These are phyloP conservation scores for Stephania yunnanensis DNA, from an alignment of 164 flowering plant genomes.

Conservation along the genomic window DNA sequence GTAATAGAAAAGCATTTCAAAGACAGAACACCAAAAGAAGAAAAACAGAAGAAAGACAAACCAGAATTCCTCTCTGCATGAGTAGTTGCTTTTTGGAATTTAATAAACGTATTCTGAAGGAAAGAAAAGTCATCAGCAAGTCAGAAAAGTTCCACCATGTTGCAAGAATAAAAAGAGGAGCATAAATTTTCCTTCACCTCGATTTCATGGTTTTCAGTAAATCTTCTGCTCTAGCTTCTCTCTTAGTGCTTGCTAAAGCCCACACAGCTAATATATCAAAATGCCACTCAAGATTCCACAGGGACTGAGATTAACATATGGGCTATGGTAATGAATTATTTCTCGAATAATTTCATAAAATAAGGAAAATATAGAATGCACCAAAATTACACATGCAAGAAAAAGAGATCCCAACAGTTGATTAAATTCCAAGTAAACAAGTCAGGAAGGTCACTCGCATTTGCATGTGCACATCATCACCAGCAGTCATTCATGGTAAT, in stretches of 20 bases:
- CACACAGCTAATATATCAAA: conserved; percentile 72
- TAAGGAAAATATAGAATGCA: not conserved
- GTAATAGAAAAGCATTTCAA: not conserved
- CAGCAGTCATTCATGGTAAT: not conserved
- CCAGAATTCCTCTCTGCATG: conserved; percentile 63
- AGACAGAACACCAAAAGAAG: not conserved
- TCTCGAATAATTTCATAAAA: not conserved
- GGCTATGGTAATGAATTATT: not conserved
- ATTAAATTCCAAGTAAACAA: not conserved
- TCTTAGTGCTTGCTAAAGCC: conserved; percentile 57
- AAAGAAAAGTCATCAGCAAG: not conserved
- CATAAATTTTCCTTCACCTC: conserved; percentile 32
- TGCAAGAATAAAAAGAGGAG: not conserved
- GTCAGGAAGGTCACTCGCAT: not conserved
- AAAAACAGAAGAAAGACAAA: conserved; percentile 23
- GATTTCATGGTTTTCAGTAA: conserved; percentile 52
- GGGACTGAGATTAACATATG: conserved; percentile 28
- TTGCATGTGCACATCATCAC: not conserved
- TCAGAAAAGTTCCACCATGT: not conserved
- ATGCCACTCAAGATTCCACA: conserved; percentile 78
- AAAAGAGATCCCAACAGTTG: not conserved
- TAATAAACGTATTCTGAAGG: conserved; percentile 45
- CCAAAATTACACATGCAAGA: not conserved
- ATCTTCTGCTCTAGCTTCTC: conserved; percentile 48
- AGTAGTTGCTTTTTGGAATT: conserved; percentile 50